phyloP scores from a whole-genome alignment of 2,329 filamentous ascomycete genomes.

The Colletotrichum caudatum region DNA sequence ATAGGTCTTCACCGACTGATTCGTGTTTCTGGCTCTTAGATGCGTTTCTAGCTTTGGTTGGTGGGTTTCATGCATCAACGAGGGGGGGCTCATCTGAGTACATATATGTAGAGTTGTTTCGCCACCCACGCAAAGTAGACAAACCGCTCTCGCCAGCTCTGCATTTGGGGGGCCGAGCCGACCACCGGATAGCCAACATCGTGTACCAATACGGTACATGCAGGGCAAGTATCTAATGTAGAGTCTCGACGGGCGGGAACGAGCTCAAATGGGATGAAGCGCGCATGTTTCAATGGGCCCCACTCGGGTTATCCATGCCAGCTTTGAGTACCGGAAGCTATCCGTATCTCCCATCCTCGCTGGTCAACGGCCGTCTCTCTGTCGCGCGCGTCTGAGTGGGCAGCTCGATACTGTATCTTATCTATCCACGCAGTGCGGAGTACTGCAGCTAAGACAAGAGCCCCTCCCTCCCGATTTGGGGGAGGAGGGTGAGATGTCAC shows the following conservation, averaged over 20 bases:
- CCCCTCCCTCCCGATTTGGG: background rate
- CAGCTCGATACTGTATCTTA: slow-evolving; percentile 1
- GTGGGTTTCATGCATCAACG: slow-evolving; percentile 40
- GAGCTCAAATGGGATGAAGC: slow-evolving; percentile 32
- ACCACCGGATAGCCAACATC: background rate
- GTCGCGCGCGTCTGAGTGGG: background rate
- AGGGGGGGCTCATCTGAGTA: slow-evolving; percentile 22
- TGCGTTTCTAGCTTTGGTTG: slow-evolving; percentile 30
- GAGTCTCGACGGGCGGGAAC: background rate
- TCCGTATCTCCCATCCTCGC: slow-evolving; percentile 14
- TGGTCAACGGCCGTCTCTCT: background rate
- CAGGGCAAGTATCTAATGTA: background rate
- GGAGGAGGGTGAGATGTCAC: slow-evolving; percentile 6
- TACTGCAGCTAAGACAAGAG: slow-evolving; percentile 1
- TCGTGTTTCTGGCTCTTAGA: slow-evolving; percentile 24
- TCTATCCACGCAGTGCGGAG: background rate
- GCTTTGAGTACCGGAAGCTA: slow-evolving; percentile 12
- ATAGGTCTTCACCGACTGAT: slow-evolving; percentile 29
- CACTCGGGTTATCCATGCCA: slow-evolving; percentile 11
- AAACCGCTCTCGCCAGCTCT: slow-evolving; percentile 8
- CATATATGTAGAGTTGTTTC: slow-evolving; percentile 11
- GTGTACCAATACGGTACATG: slow-evolving; percentile 14
- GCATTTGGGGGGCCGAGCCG: slow-evolving; percentile 5
- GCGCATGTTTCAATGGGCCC: slow-evolving; percentile 35
- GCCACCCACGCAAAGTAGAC: slow-evolving; percentile 22